Conservation (phyloP, 2,329 filamentous ascomycete genomes). For the Dothistroma pini region DNA sequence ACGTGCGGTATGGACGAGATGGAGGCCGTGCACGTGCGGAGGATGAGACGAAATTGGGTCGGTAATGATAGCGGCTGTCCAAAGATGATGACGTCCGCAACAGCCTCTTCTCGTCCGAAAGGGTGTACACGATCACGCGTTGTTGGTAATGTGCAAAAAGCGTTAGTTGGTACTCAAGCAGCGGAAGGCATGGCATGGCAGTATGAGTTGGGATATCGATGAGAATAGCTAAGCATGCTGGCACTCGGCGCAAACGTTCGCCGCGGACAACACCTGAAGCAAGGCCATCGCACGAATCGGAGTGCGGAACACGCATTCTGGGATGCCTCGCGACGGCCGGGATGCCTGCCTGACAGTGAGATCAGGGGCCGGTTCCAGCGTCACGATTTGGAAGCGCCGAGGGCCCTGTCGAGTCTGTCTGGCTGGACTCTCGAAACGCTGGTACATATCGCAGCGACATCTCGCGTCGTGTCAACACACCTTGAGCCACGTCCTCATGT, state of each 20-base stretch:
- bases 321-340: background rate
- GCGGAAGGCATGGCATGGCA: background rate
- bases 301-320: background rate
- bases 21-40: background rate
- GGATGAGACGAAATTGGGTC: background rate
- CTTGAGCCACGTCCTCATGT: background rate
- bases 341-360: background rate
- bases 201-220: background rate
- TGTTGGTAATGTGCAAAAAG: background rate
- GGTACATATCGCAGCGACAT: background rate
- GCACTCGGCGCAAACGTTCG: background rate
- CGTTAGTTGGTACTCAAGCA: background rate
- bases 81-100: background rate
- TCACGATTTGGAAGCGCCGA: background rate
- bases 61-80: background rate
- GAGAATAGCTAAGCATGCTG: background rate
- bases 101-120: background rate
- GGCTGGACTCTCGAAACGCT: background rate
- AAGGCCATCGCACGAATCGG: background rate
- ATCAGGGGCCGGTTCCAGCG: background rate
- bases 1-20: conserved; percentile 2
- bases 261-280: background rate
- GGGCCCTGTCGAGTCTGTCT: background rate
- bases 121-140: background rate
- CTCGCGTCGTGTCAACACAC: background rate